Evolutionary conservation across 352 stramenopile species (phyloP), one percentile per base, ranked within the genome.

Genomic region (Globisporangium megalacanthum): DNA sequence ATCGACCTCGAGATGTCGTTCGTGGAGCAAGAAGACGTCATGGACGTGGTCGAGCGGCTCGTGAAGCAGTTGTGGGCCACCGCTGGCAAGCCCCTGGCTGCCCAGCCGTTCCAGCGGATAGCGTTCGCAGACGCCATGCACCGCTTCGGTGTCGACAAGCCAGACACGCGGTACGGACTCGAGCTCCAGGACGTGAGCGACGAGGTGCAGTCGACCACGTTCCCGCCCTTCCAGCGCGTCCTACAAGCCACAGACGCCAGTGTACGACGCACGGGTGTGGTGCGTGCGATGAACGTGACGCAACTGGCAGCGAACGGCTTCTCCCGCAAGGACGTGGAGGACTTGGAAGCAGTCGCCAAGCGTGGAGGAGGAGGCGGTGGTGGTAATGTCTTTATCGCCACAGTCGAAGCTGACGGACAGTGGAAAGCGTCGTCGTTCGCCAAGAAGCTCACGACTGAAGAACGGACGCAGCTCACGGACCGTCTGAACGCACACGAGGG

Each of bases 1-100:
- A 85, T 96, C 51, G 89, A 97, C 73, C 36, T 97, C 14, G 89
- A 97, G 64, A 92, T 97, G 86, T 86, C 80, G 11, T 96, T 93
- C 50, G 83, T 89, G 10, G 79, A 71, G 29, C 74, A 75, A 14
- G 63, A 86, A 4, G 84, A 94, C 52, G 66, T 96, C 22, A 90
- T 92, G 74, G 51, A 65, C 1, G 61, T 94, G 2, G 77, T 92
- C 51, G 84, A 96, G 64, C 72, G 72, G 41, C 65, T 95, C 39
- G 71, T 95, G 4, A 80, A 83, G 60, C 19, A 68, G 36, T 88
- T 90, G 36, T 92, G 72, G 80, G 70, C 70, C 51, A 60, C 74
- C 0, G 79, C 77, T 0, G 73, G 60, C 46, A 82, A 83, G 31
- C 61, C 75, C 13, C 62, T 89, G 13, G 56, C 69, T 0, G 56